These are phyloP conservation scores for Talaromyces sp. DNA, from an alignment of 2,329 filamentous ascomycete species.

Conservation along the genomic window DNA sequence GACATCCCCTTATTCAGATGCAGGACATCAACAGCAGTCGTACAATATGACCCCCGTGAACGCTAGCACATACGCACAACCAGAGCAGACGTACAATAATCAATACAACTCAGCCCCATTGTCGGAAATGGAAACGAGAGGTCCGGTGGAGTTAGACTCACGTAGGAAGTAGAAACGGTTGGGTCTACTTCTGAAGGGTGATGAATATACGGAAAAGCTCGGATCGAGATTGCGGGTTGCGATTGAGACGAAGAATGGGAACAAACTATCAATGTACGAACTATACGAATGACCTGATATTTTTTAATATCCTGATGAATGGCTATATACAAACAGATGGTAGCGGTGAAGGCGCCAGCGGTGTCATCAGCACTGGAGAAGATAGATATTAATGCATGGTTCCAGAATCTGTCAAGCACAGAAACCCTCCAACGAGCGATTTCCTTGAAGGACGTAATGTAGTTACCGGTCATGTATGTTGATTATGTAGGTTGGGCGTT, in stretches of 20 bases:
- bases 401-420: not conserved
- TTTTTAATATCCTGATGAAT: not conserved
- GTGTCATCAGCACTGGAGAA: no score
- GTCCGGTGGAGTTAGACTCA: conserved; percentile 7
- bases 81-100: not conserved
- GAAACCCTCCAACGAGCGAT: not conserved
- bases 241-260: not conserved
- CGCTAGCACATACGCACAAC: not conserved
- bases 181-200: not conserved
- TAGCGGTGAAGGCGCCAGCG: no score
- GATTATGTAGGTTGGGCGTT: not conserved
- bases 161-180: not conserved
- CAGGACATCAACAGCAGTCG: not conserved
- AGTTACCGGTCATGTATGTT: not conserved
- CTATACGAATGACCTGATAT: not conserved
- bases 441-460: not conserved
- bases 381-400: no score
- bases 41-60: not conserved
- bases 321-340: not conserved
- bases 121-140: conserved; percentile 4
- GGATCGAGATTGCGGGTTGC: no score
- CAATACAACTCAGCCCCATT: not conserved
- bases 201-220: not conserved
- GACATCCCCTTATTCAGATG: not conserved
- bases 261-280: not conserved